Evolutionary conservation across 2,329 filamentous ascomycete genomes (phyloP).

Genomic region (Penicillium sp.): DNA sequence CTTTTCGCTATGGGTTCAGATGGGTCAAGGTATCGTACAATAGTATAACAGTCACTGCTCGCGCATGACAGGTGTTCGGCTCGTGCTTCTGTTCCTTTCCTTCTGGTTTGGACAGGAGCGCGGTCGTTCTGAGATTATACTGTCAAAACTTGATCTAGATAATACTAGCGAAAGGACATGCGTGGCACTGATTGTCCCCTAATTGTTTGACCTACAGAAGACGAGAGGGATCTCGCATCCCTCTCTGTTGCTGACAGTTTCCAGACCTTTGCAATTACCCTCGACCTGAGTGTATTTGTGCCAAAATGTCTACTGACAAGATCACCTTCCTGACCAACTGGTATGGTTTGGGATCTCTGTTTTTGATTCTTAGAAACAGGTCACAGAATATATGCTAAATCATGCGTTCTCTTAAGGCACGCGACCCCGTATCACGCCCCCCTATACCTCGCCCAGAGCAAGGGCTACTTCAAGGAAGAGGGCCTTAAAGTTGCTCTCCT

Average conservation of each 20-base stretch:
- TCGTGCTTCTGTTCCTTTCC: no score
- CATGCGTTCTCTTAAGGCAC: constrained; percentile 51
- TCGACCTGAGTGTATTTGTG: constrained; percentile 25
- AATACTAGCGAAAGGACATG: constrained; percentile 90
- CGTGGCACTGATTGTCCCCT: constrained; percentile 41
- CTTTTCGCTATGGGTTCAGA: no score
- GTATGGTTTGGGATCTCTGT: no score
- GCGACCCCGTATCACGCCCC: constrained; percentile 73
- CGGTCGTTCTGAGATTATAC: constrained; percentile 63
- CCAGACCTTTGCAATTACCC: no score
- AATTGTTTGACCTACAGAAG: no score
- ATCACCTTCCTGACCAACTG: constrained; percentile 78
- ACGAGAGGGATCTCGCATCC: no score
- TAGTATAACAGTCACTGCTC: constrained; percentile 33
- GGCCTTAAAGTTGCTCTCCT: constrained; percentile 68
- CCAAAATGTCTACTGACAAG: constrained; percentile 70
- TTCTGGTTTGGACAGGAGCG: no score
- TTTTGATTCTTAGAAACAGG: no score
- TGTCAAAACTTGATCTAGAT: constrained; percentile 91
- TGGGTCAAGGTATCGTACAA: constrained; percentile 40
- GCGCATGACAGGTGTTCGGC: constrained; percentile 40
- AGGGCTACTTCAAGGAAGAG: constrained; percentile 65
- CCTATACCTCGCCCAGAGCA: constrained; percentile 67
- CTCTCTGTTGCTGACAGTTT: no score
- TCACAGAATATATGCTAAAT: no score